A percentile compares a stretch with the other conserved stretches of the same genome.
Conservation (phyloP, 1,139 yeast species). For the Diutina catenulata region DNA sequence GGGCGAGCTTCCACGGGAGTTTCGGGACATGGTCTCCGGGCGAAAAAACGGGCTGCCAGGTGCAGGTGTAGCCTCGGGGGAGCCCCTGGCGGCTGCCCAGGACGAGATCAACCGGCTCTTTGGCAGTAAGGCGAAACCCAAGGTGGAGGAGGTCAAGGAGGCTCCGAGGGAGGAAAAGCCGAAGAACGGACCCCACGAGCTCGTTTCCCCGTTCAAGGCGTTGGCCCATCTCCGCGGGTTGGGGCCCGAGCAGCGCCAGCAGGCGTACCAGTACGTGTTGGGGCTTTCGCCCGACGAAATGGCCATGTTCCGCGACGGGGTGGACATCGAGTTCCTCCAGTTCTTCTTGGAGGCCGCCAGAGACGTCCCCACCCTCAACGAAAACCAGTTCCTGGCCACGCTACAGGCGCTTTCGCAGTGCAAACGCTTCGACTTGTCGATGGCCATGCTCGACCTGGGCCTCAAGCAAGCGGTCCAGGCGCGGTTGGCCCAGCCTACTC, state of each 20-base stretch:
- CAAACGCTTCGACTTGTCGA: background rate
- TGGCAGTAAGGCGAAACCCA: conserved; percentile 5
- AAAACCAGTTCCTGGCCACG: background rate
- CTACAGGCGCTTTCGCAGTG: background rate
- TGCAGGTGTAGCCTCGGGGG: background rate
- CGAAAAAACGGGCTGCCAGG: background rate
- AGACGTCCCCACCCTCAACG: background rate
- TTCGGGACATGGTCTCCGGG: conserved; percentile 7
- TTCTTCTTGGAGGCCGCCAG: conserved; percentile 39
- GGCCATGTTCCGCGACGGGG: conserved; percentile 32
- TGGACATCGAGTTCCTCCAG: conserved; percentile 45
- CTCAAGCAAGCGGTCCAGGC: background rate
- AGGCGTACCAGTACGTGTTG: conserved; percentile 32
- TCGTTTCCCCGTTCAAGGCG: conserved; percentile 14
- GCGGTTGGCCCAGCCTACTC: background rate
- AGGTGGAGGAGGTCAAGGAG: conserved; percentile 10
- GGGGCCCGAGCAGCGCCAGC: conserved; percentile 14
- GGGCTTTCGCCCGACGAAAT: conserved; percentile 15
- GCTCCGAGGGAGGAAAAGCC: conserved; percentile 8
- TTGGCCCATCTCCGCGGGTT: conserved; percentile 21
- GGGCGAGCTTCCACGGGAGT: conserved; percentile 33
- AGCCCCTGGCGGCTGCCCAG: background rate
- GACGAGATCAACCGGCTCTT: conserved; percentile 7
- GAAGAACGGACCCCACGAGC: background rate
- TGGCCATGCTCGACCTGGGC: background rate